Conservation (phyloP, 2,329 filamentous ascomycete species). For the Fusarium acutatum region DNA sequence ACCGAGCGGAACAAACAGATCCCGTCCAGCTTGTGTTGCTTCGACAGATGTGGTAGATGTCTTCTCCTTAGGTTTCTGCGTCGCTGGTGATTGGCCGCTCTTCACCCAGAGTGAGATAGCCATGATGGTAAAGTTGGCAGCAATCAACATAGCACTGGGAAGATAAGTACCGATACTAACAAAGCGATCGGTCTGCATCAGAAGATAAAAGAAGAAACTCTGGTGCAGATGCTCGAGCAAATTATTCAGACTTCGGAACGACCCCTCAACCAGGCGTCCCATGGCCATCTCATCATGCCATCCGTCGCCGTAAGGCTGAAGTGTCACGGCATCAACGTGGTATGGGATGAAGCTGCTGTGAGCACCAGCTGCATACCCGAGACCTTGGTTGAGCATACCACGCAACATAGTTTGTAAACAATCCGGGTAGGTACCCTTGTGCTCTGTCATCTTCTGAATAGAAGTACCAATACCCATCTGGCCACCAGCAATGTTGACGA, state of each 20-base stretch:
- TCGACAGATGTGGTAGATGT: conserved; percentile 43
- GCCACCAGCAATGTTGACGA: conserved; percentile 83
- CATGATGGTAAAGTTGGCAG: conserved; percentile 94
- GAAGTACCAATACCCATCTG: conserved; percentile 90
- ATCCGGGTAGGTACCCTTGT: conserved; percentile 80
- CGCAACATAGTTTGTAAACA: conserved; percentile 88
- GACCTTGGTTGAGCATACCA: conserved; percentile 90
- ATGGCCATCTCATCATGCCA: conserved; percentile 99
- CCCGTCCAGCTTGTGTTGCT: conserved; percentile 58
- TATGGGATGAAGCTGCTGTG: conserved; percentile 98
- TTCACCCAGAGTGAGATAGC: conserved; percentile 93
- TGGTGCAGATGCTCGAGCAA: conserved; percentile 96
- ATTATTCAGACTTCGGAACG: conserved; percentile 95
- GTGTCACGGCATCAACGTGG: conserved; percentile 93
- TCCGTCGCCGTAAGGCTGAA: conserved; percentile 88
- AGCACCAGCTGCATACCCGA: conserved; percentile 88
- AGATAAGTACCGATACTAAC: conserved; percentile 98
- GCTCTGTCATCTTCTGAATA: conserved; percentile 89
- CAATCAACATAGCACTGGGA: conserved; percentile 96
- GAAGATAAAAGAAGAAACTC: conserved; percentile 98
- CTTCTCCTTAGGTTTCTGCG: conserved; percentile 42
- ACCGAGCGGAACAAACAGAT: conserved; percentile 76
- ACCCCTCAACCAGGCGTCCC: conserved; percentile 86
- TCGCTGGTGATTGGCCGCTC: conserved; percentile 68
- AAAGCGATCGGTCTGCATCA: conserved; percentile 91